Evolutionary conservation across 2,329 filamentous ascomycete genomes (phyloP), one percentile per base, ranked within the genome.

Genomic region (Colletotrichum sp.): DNA sequence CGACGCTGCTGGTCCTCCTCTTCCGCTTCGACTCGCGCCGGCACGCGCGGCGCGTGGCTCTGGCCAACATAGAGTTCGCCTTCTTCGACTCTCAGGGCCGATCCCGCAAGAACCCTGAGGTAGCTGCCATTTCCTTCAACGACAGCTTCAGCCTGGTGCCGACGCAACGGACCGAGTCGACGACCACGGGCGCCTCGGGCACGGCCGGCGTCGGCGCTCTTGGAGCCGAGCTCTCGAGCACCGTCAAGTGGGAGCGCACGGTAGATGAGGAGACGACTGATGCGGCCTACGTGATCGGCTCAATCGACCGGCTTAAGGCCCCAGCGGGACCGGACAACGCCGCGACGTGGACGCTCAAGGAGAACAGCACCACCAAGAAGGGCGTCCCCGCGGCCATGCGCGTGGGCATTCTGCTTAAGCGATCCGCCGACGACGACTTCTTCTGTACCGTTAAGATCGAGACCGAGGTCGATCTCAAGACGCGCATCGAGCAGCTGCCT

Each of bases 391-490:
- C 70, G 2, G 69, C 69, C 8, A 62, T 81, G 31, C 72, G 74
- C 31, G 77, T 75, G 1, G 79, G 77, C 0, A 76, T 81, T 8
- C 68, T 80, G 24, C 66, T 81, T 18, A 76, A 75, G 61, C 75
- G 79, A n/a, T 67, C 75, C 15, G 76, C 79, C 24, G 77, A 81
- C 3, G 76, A 73, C 15, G 73, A 76, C 2, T 83, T 83, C 38
- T 65, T 78, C 43, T 80, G 80, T 62, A 76, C 63, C n/a, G 74
- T 82, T 57, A 78, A 76, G 21, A 77, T 82, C 68, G 65, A 77
- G 55, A 79, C 76, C 7, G 76, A 76, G 34, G 80, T 78, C 2
- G 81, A 82, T 16, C 79, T 78, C 59, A 79, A 76, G 55, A 78
- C 78, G 0, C 77, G 79, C n/a, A 61, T 81, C 21, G 77, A 78